Percentiles rank a stretch among this genome's conserved stretches.
These are phyloP conservation scores for Aspergillus vadensis DNA, from an alignment of 2,329 filamentous ascomycete genomes.

Conservation along the genomic window DNA sequence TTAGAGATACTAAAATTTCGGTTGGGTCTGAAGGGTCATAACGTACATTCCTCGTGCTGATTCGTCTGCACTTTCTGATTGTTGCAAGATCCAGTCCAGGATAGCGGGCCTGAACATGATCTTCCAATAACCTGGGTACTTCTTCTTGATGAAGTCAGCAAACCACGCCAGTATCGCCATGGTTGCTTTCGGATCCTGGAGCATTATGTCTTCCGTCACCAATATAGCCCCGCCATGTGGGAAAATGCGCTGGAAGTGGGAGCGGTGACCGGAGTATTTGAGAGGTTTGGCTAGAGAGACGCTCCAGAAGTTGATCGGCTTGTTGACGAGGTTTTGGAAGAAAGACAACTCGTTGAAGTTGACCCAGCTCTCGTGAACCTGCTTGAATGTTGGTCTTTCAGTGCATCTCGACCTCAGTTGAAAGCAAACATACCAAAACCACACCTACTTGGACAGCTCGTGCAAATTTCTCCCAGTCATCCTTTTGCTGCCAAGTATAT, in stretches of 20 bases:
- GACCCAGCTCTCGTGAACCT: slow-evolving; percentile 43
- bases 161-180: slow-evolving; percentile 44
- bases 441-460: slow-evolving; percentile 26
- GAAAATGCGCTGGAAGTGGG: slow-evolving; percentile 41
- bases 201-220: slow-evolving; percentile 45
- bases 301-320: slow-evolving; percentile 38
- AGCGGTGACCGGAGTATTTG: slow-evolving; percentile 22
- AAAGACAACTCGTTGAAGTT: slow-evolving; percentile 33
- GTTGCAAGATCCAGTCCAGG: slow-evolving; percentile 35
- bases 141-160: slow-evolving; percentile 20
- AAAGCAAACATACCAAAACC: slow-evolving; percentile 38
- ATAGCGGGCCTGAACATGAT: slow-evolving; percentile 43
- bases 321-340: slow-evolving; percentile 26
- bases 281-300: slow-evolving; percentile 33
- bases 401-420: neutral
- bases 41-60: slow-evolving; percentile 25
- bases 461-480: slow-evolving; percentile 41
- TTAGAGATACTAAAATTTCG: neutral
- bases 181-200: slow-evolving; percentile 31
- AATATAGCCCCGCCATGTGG: slow-evolving; percentile 41
- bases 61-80: slow-evolving; percentile 21
- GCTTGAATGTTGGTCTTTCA: slow-evolving; percentile 10
- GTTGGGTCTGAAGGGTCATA: neutral
- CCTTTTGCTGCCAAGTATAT: slow-evolving; percentile 32
- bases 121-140: slow-evolving; percentile 37